Evolutionary conservation across 805 yeast species (phyloP).

Genomic region (Ogataea methanolica): DNA sequence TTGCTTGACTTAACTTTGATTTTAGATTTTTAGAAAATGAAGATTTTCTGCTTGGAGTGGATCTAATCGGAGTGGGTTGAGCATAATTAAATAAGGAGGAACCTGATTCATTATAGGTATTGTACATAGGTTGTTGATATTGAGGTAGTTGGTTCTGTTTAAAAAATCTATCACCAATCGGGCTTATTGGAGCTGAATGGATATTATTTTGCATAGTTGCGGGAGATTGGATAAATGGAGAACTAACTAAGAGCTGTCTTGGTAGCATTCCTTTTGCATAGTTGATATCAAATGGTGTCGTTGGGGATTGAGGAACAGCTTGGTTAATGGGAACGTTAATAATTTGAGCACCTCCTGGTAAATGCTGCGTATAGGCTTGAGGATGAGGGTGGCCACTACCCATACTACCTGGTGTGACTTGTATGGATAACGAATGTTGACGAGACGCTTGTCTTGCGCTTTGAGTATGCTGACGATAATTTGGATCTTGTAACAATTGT

Average conservation of each 20-base stretch:
- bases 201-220: conserved; percentile 9
- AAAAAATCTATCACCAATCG: conserved; percentile 4
- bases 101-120: not conserved
- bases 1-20: conserved; percentile 14
- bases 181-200: conserved; percentile 5
- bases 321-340: conserved; percentile 11
- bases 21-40: conserved; percentile 16
- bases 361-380: conserved; percentile 6
- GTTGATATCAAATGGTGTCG: conserved; percentile 54
- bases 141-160: not conserved
- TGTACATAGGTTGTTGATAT: not conserved
- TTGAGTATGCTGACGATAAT: not conserved
- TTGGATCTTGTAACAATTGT: conserved; percentile 1
- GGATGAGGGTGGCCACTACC: not conserved
- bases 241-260: conserved; percentile 51
- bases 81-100: not conserved
- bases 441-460: not conserved
- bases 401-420: not conserved
- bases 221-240: conserved; percentile 52
- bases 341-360: conserved; percentile 14
- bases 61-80: not conserved
- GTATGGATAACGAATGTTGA: not conserved
- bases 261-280: conserved; percentile 64
- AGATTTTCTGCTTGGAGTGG: conserved; percentile 3
- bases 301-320: conserved; percentile 30